These are phyloP conservation scores for Komagataella mondaviorum DNA, from an alignment of 805 yeast genomes.

Conservation along the genomic window DNA sequence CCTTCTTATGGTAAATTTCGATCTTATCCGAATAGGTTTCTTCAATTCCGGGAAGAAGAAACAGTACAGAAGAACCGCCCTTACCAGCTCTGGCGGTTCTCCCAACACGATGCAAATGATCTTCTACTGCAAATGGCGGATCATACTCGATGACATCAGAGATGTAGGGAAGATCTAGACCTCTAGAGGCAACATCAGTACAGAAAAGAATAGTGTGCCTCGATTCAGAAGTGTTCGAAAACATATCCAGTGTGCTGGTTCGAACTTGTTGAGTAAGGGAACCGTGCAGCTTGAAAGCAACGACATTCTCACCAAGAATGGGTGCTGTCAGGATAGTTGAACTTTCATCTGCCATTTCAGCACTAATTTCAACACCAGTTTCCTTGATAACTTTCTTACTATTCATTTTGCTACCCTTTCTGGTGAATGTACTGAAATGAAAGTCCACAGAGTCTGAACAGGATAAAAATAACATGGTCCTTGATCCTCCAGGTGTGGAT, in stretches of 20 bases:
- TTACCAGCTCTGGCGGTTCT: slow-evolving; percentile 98
- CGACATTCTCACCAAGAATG: slow-evolving; percentile 25
- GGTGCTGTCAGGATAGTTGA: slow-evolving; percentile 42
- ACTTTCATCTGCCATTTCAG: slow-evolving; percentile 12
- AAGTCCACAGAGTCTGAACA: slow-evolving; percentile 96
- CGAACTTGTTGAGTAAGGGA: slow-evolving; percentile 77
- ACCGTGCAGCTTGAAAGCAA: slow-evolving; percentile 74
- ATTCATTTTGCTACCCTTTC: slow-evolving; percentile 31
- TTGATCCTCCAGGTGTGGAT: slow-evolving; percentile 19
- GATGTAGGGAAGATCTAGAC: slow-evolving; percentile 81
- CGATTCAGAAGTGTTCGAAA: slow-evolving; percentile 27
- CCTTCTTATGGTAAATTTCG: slow-evolving; percentile 37
- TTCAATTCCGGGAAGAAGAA: slow-evolving; percentile 80
- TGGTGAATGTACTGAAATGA: slow-evolving; percentile 65
- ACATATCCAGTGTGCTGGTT: slow-evolving; percentile 59
- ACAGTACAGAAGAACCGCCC: slow-evolving; percentile 62
- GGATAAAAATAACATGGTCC: slow-evolving; percentile 77
- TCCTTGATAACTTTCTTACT: slow-evolving; percentile 12
- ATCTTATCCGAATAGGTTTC: slow-evolving; percentile 67
- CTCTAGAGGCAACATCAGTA: slow-evolving; percentile 97
- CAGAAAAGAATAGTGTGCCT: slow-evolving; percentile 66
- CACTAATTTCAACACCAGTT: slow-evolving; percentile 18
- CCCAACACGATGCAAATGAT: slow-evolving; percentile 93
- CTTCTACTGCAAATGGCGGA: slow-evolving; percentile 90
- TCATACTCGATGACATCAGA: slow-evolving; percentile 84